Percentiles rank a stretch among this genome's conserved stretches.
Evolutionary conservation across 805 yeast species (phyloP).

Genomic region (Monosporozyma servazzii): DNA sequence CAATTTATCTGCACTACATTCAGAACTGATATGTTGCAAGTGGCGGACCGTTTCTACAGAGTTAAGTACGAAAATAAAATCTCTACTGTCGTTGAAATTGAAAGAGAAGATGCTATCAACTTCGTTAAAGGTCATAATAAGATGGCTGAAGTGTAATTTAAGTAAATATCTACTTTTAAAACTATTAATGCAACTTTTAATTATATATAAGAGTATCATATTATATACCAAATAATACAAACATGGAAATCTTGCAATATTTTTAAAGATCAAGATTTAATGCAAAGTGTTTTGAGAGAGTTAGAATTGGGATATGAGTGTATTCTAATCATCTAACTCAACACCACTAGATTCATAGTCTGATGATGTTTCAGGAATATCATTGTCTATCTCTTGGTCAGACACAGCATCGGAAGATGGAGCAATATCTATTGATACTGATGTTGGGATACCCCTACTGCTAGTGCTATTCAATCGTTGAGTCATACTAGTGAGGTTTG

Average conservation of each 20-base stretch:
- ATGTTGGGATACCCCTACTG: neutral
- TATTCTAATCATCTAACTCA: neutral
- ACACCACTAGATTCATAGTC: neutral
- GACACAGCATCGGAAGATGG: neutral
- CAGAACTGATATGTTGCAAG: constrained; percentile 83
- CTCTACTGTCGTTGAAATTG: constrained; percentile 65
- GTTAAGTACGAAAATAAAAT: constrained; percentile 77
- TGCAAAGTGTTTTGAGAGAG: neutral
- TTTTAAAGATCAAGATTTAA: neutral
- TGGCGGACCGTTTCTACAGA: constrained; percentile 81
- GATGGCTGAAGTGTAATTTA: constrained; percentile 18
- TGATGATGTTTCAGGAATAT: neutral
- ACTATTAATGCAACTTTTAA: neutral
- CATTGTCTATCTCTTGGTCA: neutral
- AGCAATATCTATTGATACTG: neutral
- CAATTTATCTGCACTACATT: constrained; percentile 96
- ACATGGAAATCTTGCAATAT: neutral
- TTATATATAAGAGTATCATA: neutral
- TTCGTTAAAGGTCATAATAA: constrained; percentile 58
- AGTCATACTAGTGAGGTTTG: neutral
- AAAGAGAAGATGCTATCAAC: constrained; percentile 63
- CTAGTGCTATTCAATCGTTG: neutral
- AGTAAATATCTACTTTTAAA: neutral
- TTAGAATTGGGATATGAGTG: neutral
- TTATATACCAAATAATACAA: neutral